phyloP scores from a whole-genome alignment of 1,284 basidiomycete genomes.

The Rhodofomes roseus region DNA sequence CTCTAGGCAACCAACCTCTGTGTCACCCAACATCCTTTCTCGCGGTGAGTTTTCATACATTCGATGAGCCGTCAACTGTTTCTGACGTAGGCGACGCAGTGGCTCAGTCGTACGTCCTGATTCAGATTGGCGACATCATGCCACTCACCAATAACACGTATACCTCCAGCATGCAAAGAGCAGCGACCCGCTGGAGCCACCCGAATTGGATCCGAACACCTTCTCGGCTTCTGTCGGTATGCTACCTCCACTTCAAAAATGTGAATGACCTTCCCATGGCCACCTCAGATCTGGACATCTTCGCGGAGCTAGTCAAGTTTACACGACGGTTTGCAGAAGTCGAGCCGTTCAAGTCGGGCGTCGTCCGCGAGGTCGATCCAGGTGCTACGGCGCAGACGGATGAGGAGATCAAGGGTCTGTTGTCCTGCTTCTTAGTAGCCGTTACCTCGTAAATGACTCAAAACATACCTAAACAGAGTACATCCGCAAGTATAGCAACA shows the following conservation, averaged over 20 bases:
- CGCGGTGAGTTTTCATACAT: constrained; percentile 7
- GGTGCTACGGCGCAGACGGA: constrained; percentile 9
- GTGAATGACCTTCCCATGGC: neutral
- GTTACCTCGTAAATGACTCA: no score
- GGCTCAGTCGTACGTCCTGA: neutral
- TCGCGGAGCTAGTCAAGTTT: constrained; percentile 12
- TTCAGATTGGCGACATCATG: neutral
- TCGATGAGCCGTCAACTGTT: constrained; percentile 1
- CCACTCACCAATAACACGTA: neutral
- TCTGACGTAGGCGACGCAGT: constrained; percentile 23
- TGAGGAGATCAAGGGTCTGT: constrained; percentile 11
- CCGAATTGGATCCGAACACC: constrained; percentile 7
- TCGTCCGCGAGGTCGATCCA: constrained; percentile 12
- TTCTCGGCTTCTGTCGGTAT: constrained; percentile 9
- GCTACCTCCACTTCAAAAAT: neutral
- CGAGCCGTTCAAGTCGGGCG: constrained; percentile 12
- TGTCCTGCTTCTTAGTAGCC: neutral
- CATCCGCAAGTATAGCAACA: constrained; percentile 10
- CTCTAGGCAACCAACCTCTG: neutral
- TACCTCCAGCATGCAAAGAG: constrained; percentile 4
- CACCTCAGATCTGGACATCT: constrained; percentile 15
- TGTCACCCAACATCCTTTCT: constrained; percentile 10
- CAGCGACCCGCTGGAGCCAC: constrained; percentile 6
- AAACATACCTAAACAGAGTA: no score
- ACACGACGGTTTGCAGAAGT: constrained; percentile 11